A percentile compares a stretch with the other conserved stretches of the same genome.
phyloP scores from a whole-genome alignment of 331 rosid species.

The Pyracantha coccinea region DNA sequence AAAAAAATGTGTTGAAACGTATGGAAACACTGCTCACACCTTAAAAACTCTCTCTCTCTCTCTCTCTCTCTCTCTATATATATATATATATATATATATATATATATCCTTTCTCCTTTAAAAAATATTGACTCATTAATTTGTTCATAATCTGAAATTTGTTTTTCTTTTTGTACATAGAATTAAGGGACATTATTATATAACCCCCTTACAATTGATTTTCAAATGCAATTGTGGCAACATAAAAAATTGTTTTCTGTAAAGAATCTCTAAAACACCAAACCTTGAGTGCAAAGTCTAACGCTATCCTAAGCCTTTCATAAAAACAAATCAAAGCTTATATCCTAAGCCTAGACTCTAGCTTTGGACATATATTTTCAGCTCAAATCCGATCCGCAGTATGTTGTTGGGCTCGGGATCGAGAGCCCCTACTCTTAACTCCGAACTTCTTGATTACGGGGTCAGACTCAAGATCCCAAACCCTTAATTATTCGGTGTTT shows the following conservation, averaged over 20 bases:
- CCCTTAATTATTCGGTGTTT: not conserved
- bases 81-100: too few relatives aligned
- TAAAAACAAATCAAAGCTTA: too few relatives aligned
- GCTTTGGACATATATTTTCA: not conserved
- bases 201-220: not conserved
- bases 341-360: not conserved
- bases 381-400: not conserved
- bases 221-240: not conserved
- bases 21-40: too few relatives aligned
- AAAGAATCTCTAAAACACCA: not conserved
- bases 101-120: too few relatives aligned
- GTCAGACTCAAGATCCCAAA: not conserved
- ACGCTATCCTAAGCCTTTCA: not conserved
- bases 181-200: too few relatives aligned
- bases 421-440: not conserved
- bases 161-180: too few relatives aligned
- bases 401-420: not conserved
- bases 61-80: too few relatives aligned
- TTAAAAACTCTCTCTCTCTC: too few relatives aligned
- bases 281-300: not conserved
- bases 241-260: too few relatives aligned
- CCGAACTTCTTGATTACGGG: not conserved
- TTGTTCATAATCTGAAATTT: not conserved
- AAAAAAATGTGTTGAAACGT: not conserved
- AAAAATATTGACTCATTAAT: not conserved